A percentile compares a stretch with the other conserved stretches of the same genome.
These are phyloP conservation scores for Trichoderma orchidacearum DNA, from an alignment of 495 filamentous ascomycete species.

Conservation along the genomic window DNA sequence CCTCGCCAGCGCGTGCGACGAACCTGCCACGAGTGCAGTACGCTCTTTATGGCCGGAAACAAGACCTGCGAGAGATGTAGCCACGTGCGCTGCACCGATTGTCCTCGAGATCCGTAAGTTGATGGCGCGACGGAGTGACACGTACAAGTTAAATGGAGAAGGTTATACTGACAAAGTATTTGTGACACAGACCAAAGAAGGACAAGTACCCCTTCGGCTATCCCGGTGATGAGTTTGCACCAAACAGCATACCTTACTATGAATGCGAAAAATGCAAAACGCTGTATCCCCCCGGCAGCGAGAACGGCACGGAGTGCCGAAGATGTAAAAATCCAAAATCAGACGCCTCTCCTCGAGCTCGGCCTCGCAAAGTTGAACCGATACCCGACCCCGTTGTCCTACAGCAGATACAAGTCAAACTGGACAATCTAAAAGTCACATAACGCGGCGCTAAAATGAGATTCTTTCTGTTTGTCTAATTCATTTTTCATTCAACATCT, in stretches of 20 bases:
- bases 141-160: background rate
- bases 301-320: slow-evolving; percentile 35
- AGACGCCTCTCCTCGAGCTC: slow-evolving; percentile 27
- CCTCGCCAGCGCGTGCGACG: slow-evolving; percentile 53
- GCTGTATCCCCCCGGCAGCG: slow-evolving; percentile 30
- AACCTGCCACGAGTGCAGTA: slow-evolving; percentile 63
- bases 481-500: background rate
- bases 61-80: slow-evolving; percentile 51
- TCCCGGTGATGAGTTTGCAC: slow-evolving; percentile 49
- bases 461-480: background rate
- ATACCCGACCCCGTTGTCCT: slow-evolving; percentile 53
- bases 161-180: background rate
- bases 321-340: slow-evolving; percentile 48
- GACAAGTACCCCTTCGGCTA: slow-evolving; percentile 67
- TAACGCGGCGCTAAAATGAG: no score
- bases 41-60: slow-evolving; percentile 36
- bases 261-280: slow-evolving; percentile 52
- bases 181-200: slow-evolving; percentile 41
- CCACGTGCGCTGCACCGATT: slow-evolving; percentile 70
- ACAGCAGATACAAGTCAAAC: slow-evolving; percentile 42
- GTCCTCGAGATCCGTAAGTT: slow-evolving; percentile 70
- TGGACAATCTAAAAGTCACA: slow-evolving; percentile 26
- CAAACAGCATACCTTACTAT: slow-evolving; percentile 35
- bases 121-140: no score
- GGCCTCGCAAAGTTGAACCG: slow-evolving; percentile 45